These are phyloP conservation scores for Thalassiosira livingstoniorum DNA, from an alignment of 352 stramenopile species.

Conservation along the genomic window DNA sequence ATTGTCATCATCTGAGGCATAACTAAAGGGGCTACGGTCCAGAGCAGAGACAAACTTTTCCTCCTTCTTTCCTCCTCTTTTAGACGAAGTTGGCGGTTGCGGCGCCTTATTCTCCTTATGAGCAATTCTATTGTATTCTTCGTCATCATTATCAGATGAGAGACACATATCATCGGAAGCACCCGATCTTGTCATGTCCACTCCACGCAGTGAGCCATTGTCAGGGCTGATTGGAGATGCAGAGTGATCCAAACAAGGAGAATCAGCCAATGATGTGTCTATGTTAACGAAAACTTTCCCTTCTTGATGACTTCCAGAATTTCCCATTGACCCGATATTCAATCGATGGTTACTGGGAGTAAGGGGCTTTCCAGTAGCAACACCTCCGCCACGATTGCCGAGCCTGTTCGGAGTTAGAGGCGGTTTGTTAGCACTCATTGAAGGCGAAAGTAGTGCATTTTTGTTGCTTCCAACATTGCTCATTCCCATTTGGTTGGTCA, in stretches of 20 bases:
- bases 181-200: conserved; percentile 20
- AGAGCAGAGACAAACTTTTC: conserved; percentile 39
- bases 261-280: neutral
- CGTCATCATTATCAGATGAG: conserved; percentile 44
- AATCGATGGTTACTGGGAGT: conserved; percentile 4
- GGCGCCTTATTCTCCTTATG: conserved; percentile 7
- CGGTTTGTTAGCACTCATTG: conserved; percentile 51
- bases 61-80: conserved; percentile 4
- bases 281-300: neutral
- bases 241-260: neutral
- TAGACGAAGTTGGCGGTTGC: neutral
- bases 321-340: no score
- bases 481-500: neutral
- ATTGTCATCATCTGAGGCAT: conserved; percentile 38
- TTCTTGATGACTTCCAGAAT: neutral
- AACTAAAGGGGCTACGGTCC: conserved; percentile 33
- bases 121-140: conserved; percentile 52
- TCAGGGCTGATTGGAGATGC: conserved; percentile 27
- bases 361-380: neutral
- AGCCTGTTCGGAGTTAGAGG: conserved; percentile 42
- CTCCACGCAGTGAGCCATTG: conserved; percentile 27
- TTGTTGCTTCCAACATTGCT: no score
- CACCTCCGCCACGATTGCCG: neutral
- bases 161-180: conserved; percentile 42
- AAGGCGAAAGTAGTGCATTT: conserved; percentile 18